These are phyloP conservation scores for Xylaria telfairii DNA, from an alignment of 495 filamentous ascomycete species.

Conservation along the genomic window DNA sequence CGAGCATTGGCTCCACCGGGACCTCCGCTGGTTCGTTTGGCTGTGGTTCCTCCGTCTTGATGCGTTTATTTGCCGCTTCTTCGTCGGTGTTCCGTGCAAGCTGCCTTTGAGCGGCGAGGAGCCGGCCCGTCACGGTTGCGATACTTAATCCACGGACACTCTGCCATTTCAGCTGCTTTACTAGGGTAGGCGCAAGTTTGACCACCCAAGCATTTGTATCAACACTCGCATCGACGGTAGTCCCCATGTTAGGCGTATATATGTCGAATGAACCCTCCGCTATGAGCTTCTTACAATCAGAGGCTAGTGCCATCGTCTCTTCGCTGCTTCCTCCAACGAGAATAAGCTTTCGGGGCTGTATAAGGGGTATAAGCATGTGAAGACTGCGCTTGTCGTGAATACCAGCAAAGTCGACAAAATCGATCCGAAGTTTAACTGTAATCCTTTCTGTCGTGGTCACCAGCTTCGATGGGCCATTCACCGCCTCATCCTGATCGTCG, in stretches of 20 bases:
- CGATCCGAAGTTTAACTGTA: constrained; percentile 72
- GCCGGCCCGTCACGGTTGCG: constrained; percentile 79
- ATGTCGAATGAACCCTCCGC: constrained; percentile 64
- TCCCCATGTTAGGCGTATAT: constrained; percentile 77
- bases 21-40: constrained; percentile 32
- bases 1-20: constrained; percentile 66
- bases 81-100: constrained; percentile 46
- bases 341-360: constrained; percentile 92
- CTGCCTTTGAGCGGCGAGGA: constrained; percentile 46
- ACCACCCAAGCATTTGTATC: constrained; percentile 98
- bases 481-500: constrained; percentile 62
- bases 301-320: constrained; percentile 78
- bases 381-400: constrained; percentile 91
- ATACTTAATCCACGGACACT: constrained; percentile 87
- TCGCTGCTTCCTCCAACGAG: constrained; percentile 78
- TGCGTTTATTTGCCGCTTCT: constrained; percentile 67
- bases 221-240: constrained; percentile 83
- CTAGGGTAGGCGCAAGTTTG: constrained; percentile 81
- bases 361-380: constrained; percentile 92
- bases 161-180: constrained; percentile 90
- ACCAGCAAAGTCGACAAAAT: constrained; percentile 89
- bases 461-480: constrained; percentile 77
- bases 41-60: constrained; percentile 62
- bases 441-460: constrained; percentile 65
- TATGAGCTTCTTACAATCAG: constrained; percentile 80